These are phyloP conservation scores for Kurtzmaniella fragi DNA, from an alignment of 805 yeast species.

Conservation along the genomic window DNA sequence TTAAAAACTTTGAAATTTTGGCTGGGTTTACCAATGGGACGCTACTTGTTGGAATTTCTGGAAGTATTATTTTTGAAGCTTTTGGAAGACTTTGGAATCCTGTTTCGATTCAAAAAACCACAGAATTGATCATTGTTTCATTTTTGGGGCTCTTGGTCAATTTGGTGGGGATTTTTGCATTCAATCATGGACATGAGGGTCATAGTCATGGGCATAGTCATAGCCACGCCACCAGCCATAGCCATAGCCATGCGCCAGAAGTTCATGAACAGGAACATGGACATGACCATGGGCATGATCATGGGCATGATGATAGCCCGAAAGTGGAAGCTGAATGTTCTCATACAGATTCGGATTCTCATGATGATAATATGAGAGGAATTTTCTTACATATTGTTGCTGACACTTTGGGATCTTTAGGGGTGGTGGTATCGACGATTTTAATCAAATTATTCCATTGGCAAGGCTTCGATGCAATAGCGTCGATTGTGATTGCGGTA, in stretches of 20 bases:
- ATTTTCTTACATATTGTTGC: slow-evolving; percentile 91
- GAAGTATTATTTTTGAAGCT: slow-evolving; percentile 84
- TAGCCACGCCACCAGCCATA: slow-evolving; percentile 40
- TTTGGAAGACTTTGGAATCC: slow-evolving; percentile 77
- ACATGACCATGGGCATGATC: slow-evolving; percentile 14
- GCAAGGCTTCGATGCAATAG: slow-evolving; percentile 87
- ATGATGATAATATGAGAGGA: slow-evolving; percentile 79
- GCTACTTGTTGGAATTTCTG: slow-evolving; percentile 78
- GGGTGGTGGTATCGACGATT: slow-evolving; percentile 88
- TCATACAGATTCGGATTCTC: slow-evolving; percentile 2
- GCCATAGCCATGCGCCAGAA: slow-evolving; percentile 29
- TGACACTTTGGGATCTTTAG: slow-evolving; percentile 94
- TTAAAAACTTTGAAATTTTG: slow-evolving; percentile 78
- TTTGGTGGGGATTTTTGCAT: slow-evolving; percentile 88
- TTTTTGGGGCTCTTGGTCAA: slow-evolving; percentile 82
- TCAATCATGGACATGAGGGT: slow-evolving; percentile 72
- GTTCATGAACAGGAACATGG: slow-evolving; percentile 19
- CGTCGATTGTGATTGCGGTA: slow-evolving; percentile 80
- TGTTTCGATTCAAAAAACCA: slow-evolving; percentile 69
- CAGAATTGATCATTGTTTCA: slow-evolving; percentile 81
- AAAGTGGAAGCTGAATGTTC: neutral
- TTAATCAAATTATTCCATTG: slow-evolving; percentile 61
- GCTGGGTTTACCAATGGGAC: slow-evolving; percentile 97
- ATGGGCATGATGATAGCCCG: slow-evolving; percentile 8
- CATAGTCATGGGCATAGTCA: slow-evolving; percentile 30